Percentiles rank a stretch among this genome's conserved stretches.
These are phyloP conservation scores for Ganoderma lucidum DNA, from an alignment of 1,284 basidiomycete genomes.

Conservation along the genomic window DNA sequence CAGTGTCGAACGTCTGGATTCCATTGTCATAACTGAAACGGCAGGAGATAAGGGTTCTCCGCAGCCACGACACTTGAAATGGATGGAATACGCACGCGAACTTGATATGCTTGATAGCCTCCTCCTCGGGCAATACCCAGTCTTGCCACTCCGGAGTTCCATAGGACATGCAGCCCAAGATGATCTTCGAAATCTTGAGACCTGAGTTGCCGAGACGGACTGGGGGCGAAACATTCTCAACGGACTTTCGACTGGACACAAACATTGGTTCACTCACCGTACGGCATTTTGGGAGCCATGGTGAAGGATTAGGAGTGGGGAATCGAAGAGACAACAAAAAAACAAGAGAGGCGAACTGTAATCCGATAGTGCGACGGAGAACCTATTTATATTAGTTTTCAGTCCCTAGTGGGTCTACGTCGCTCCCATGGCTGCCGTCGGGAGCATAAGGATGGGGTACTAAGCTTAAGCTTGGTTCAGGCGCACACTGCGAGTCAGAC, in stretches of 20 bases:
- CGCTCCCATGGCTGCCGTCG: neutral
- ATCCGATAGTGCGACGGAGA: neutral
- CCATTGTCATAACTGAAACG: slow-evolving; percentile 46
- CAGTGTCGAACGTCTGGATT: slow-evolving; percentile 61
- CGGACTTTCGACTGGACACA: neutral
- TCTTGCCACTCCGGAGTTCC: slow-evolving; percentile 44
- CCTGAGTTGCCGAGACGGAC: slow-evolving; percentile 55
- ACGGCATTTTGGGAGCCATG: slow-evolving; percentile 6
- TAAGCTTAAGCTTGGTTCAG: neutral
- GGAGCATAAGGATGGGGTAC: neutral
- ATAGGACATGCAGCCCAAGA: slow-evolving; percentile 55
- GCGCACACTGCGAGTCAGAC: neutral
- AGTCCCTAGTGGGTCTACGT: neutral
- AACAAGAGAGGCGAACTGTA: neutral
- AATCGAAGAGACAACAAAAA: neutral
- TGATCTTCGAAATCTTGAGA: slow-evolving; percentile 52
- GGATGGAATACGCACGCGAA: slow-evolving; percentile 41
- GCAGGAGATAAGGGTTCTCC: neutral
- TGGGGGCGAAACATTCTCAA: slow-evolving; percentile 16
- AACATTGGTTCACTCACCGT: neutral
- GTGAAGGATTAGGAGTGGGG: neutral
- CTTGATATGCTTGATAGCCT: slow-evolving; percentile 47
- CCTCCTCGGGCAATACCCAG: slow-evolving; percentile 52
- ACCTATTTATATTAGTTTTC: neutral
- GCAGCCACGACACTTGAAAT: neutral